A percentile compares a stretch with the other conserved stretches of the same genome.
These are phyloP conservation scores for Ophiostoma piceae DNA, from an alignment of 2,329 filamentous ascomycete genomes.

Conservation along the genomic window DNA sequence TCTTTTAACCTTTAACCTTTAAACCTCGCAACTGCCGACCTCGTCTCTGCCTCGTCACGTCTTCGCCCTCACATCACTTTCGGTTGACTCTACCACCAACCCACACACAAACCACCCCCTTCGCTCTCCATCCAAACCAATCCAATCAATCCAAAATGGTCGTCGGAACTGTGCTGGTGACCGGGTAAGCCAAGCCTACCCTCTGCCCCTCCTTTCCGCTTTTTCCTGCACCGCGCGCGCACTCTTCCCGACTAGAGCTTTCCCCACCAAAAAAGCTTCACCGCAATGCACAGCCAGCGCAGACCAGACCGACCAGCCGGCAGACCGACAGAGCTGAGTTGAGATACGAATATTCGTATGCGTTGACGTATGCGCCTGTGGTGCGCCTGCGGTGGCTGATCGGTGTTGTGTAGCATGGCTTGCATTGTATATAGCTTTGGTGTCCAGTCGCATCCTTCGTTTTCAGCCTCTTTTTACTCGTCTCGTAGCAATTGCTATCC, in stretches of 20 bases:
- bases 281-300: background rate
- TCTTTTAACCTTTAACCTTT: background rate
- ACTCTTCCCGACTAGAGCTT: constrained; percentile 26
- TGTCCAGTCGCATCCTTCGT: background rate
- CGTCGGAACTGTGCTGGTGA: constrained; percentile 82
- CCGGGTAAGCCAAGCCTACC: constrained; percentile 61
- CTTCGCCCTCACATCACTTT: background rate
- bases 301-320: background rate
- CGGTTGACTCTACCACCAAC: background rate
- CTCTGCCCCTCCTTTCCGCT: constrained; percentile 13
- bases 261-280: constrained; percentile 17
- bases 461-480: background rate
- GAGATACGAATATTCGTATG: background rate
- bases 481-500: background rate
- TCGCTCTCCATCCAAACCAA: background rate
- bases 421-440: background rate
- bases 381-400: background rate
- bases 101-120: background rate
- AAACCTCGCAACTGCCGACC: background rate
- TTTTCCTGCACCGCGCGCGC: background rate
- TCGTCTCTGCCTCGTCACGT: background rate
- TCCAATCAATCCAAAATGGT: constrained; percentile 51
- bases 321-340: background rate
- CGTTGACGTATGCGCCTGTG: constrained; percentile 20
- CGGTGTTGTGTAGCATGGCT: background rate